Evolutionary conservation across 768 basidiomycete genomes (phyloP), one percentile per base, ranked within the genome.

Genomic region (Boletus edulis): DNA sequence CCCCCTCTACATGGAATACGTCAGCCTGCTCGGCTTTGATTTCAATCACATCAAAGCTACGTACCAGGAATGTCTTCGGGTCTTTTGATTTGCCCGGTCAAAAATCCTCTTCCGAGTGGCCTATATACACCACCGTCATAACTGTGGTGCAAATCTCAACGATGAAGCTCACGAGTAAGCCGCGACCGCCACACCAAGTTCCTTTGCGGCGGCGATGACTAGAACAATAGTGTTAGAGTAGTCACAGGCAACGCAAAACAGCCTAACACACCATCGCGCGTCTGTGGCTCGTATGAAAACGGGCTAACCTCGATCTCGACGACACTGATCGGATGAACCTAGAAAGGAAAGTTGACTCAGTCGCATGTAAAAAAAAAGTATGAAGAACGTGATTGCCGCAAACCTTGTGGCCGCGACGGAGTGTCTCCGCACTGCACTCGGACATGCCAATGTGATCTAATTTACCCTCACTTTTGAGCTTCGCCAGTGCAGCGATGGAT

Each of bases 261-360:
- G 27, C 5, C 15, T 15, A 27, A 43, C 48, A 5, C 17, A 49
- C 49, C 49, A 3, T 31, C 29, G 7, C 47, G 35, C n/a, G 37
- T 77, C 55, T 80, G 73, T 24, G 74, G 73, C 58, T 81, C 81
- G 53, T 81, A 83, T 2, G 78, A 73, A 75, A 81, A 85, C 13
- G 81, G 77, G 56, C 83, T 85, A 39, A 85, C 69, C 62, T 90
- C 87, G 46, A 88, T 85, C 65, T 89, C 86, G 13, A 85, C 81
- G 18, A 79, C 75, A 20, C 80, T 74, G 56, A 87, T 76, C 3
- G 80, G 81, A 46, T 78, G 73, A 13, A 85, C 72, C 79, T 85
- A 48, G 13, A 3, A 35, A 35, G 6, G 34, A 35, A 35, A 35
- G 1, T 13, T 5, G 34, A 14, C 6, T 35, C 34, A 14, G 34